Evolutionary conservation across 2,329 filamentous ascomycete genomes (phyloP).

Genomic region (Orbilia brochopaga): DNA sequence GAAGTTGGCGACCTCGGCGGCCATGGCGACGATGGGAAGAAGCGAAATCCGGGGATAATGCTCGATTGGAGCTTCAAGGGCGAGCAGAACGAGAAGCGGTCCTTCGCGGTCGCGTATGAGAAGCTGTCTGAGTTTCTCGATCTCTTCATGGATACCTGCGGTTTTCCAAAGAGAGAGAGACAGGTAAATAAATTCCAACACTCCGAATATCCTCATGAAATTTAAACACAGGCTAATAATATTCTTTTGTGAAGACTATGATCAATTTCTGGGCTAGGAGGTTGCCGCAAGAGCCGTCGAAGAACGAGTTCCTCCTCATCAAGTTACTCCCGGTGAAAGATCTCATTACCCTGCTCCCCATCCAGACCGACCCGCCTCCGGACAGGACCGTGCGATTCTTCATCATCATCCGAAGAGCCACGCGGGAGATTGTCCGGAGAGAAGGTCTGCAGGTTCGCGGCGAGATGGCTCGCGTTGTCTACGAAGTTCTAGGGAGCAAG

Average conservation of each 20-base stretch:
- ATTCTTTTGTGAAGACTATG: slow-evolving; percentile 33
- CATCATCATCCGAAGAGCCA: slow-evolving; percentile 52
- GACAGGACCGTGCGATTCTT: slow-evolving; percentile 53
- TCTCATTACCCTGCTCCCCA: slow-evolving; percentile 51
- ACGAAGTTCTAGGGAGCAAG: slow-evolving; percentile 49
- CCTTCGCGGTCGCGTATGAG: slow-evolving; percentile 51
- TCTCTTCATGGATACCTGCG: slow-evolving; percentile 53
- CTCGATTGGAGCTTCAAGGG: slow-evolving; percentile 49
- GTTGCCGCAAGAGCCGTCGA: slow-evolving; percentile 44
- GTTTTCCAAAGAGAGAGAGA: slow-evolving; percentile 49
- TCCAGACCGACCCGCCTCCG: slow-evolving; percentile 50
- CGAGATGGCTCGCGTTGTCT: slow-evolving; percentile 48
- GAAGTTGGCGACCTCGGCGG: slow-evolving; percentile 46
- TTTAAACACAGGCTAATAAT: slow-evolving; percentile 35
- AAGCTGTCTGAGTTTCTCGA: slow-evolving; percentile 49
- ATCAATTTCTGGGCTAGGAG: slow-evolving; percentile 51
- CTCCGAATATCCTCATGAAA: slow-evolving; percentile 1
- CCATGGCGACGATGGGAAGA: slow-evolving; percentile 46
- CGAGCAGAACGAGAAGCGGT: slow-evolving; percentile 52
- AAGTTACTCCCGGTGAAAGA: slow-evolving; percentile 53
- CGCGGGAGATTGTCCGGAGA: slow-evolving; percentile 41
- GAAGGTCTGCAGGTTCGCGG: slow-evolving; percentile 47
- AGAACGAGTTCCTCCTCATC: slow-evolving; percentile 51
- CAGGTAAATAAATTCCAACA: slow-evolving; percentile 41
- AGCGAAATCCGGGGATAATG: slow-evolving; percentile 47